These are phyloP conservation scores for Byssothecium circinans DNA, from an alignment of 2,329 filamentous ascomycete genomes.

Conservation along the genomic window DNA sequence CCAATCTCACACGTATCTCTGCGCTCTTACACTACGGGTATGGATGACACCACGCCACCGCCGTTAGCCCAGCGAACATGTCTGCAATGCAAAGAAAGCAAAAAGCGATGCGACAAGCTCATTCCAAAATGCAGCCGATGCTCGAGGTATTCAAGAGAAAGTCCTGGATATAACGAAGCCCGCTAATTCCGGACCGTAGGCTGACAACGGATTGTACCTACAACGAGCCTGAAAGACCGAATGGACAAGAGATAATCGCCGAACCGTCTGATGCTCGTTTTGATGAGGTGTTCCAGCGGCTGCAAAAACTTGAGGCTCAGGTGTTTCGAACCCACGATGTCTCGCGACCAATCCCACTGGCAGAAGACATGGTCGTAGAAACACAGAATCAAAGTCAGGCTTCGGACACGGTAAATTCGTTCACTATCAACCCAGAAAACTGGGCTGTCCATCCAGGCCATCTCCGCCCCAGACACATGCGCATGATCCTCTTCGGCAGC, in stretches of 20 bases:
- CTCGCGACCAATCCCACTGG: not conserved
- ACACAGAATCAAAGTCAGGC: not conserved
- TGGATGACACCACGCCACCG: conserved; percentile 1
- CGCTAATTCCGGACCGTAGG: conserved; percentile 5
- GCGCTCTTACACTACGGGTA: not conserved
- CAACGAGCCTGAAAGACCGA: conserved; percentile 5
- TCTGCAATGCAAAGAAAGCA: conserved; percentile 18
- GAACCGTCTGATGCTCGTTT: conserved; percentile 11
- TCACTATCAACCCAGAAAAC: not conserved
- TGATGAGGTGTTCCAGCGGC: conserved; percentile 18
- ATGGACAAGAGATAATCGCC: not conserved
- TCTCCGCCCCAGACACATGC: conserved; percentile 5
- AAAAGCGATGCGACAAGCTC: conserved; percentile 24
- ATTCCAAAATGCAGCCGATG: conserved; percentile 17
- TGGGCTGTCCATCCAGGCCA: conserved; percentile 10
- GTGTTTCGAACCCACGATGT: conserved; percentile 5
- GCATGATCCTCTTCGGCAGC: conserved; percentile 10
- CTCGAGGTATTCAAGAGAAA: conserved; percentile 9
- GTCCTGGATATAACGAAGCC: not conserved
- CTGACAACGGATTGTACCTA: conserved; percentile 16
- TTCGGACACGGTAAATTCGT: not conserved
- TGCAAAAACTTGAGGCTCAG: conserved; percentile 15
- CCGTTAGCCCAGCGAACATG: conserved; percentile 14
- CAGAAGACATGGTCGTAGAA: not conserved
- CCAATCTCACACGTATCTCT: no score